phyloP scores from a whole-genome alignment of 2,329 filamentous ascomycete species.

The Stemphylium beticola region DNA sequence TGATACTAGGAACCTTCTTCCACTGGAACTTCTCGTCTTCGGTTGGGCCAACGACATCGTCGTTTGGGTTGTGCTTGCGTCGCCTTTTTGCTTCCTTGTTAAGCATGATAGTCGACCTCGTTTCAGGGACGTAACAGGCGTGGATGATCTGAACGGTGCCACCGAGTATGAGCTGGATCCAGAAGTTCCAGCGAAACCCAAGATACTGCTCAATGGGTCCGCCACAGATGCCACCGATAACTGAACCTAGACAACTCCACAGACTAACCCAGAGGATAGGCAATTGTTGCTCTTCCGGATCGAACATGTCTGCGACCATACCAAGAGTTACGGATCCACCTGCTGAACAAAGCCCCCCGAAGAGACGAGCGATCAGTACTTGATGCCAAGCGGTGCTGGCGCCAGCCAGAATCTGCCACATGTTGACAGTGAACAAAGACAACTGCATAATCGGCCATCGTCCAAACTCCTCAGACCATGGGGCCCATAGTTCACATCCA shows the following conservation, averaged over 20 bases:
- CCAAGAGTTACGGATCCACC: conserved; percentile 69
- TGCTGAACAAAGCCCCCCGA: conserved; percentile 56
- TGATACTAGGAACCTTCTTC: conserved; percentile 54
- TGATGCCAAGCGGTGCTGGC: conserved; percentile 68
- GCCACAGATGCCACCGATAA: conserved; percentile 79
- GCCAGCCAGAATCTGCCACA: conserved; percentile 66
- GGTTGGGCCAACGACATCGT: conserved; percentile 70
- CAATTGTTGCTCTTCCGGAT: conserved; percentile 67
- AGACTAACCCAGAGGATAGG: conserved; percentile 66
- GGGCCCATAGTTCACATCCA: conserved; percentile 85
- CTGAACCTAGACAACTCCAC: conserved; percentile 68
- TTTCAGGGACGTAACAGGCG: conserved; percentile 74
- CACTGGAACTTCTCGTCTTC: conserved; percentile 54
- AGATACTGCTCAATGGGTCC: conserved; percentile 73
- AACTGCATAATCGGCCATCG: conserved; percentile 76
- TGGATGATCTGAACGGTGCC: conserved; percentile 71
- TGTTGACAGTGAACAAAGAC: conserved; percentile 75
- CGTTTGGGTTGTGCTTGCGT: conserved; percentile 58
- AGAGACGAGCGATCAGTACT: conserved; percentile 64
- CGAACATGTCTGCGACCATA: conserved; percentile 69
- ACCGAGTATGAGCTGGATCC: conserved; percentile 84
- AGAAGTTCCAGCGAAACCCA: conserved; percentile 78
- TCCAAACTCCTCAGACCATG: conserved; percentile 78
- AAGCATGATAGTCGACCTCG: conserved; percentile 75
- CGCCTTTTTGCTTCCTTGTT: conserved; percentile 77